Conservation (phyloP, 1,284 basidiomycete species). For the Gymnopus androsaceus region DNA sequence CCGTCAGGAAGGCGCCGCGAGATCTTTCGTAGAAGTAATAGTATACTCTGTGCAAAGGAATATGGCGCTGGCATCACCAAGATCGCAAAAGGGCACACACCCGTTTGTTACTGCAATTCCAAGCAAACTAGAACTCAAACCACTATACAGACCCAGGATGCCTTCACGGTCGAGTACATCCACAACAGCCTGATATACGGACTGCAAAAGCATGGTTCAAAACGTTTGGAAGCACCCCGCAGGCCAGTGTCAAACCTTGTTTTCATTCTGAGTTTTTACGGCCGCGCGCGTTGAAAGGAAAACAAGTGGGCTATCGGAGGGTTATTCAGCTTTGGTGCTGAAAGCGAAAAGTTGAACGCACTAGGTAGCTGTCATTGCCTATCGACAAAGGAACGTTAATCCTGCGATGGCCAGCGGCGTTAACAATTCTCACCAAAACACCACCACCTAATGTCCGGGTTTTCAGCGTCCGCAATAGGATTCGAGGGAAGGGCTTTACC, state of each 20-base stretch:
- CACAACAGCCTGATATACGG: slow-evolving; percentile 60
- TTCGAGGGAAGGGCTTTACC: slow-evolving; percentile 57
- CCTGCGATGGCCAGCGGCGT: neutral
- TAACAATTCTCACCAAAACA: slow-evolving; percentile 1
- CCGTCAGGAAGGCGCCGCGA: slow-evolving; percentile 53
- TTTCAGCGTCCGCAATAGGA: neutral
- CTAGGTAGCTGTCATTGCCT: slow-evolving; percentile 85
- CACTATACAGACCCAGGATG: slow-evolving; percentile 83
- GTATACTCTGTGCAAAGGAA: slow-evolving; percentile 56
- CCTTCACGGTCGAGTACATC: slow-evolving; percentile 89
- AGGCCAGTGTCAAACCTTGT: slow-evolving; percentile 51
- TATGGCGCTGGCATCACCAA: slow-evolving; percentile 13
- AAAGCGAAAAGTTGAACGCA: slow-evolving; percentile 39
- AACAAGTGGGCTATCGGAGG: slow-evolving; percentile 74
- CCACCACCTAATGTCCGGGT: neutral
- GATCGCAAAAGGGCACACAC: slow-evolving; percentile 34
- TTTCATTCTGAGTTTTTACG: slow-evolving; percentile 81
- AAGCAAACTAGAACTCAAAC: slow-evolving; percentile 82
- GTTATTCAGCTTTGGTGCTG: slow-evolving; percentile 13
- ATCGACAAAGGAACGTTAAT: neutral
- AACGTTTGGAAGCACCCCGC: neutral
- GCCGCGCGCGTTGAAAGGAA: slow-evolving; percentile 93
- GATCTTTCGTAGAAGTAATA: slow-evolving; percentile 85
- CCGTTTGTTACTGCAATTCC: slow-evolving; percentile 96
- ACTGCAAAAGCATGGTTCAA: slow-evolving; percentile 34